Base-by-base conservation (phyloP, 1,139 yeast genomes). In the Saccharomyces hybrid region DNA sequence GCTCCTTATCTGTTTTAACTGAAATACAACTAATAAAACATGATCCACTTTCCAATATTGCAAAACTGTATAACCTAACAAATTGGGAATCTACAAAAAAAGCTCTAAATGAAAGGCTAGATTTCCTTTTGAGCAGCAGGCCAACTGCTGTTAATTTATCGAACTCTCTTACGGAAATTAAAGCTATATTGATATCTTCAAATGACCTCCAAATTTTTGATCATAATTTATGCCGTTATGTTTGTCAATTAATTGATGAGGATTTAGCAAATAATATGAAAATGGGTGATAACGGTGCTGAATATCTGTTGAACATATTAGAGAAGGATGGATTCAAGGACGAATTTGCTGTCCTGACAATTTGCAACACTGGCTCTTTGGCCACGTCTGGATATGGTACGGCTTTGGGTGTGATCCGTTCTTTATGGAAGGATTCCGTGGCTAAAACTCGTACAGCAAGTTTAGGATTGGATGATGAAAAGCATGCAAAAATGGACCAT, bases 311-410 rank as follows among this genome's bases (percentile, higher is more conserved):
- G 52, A 69, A 78, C 2, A 66, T 73, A 2, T 74, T 86, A 59
- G 65, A 68, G 26, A 59, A 68, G 2, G 83, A 84, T 58, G 73
- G 74, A 1, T 85, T 81, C 63, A 69, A 70, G 31, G 90, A 87
- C 6, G 82, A 85, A 0, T 84, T 90, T 66, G 81, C 95, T 1
- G 91, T 89, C 3, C 72, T 91, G 67, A 93, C 98, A 1, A 87
- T 91, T 55, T 86, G 93, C 66, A 86, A 86, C 68, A 86, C 93
- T 1, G 95, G 95, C 0, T 88, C 98, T 0, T 75, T 93, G 59
- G 99, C 99, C 1, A 93, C 98, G 2, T 89, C 98, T 2, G 98
- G 98, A 1, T 93, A 90, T 67, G 99, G 99, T 24, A 93, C 99
- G 6, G 98, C 98, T 0, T 77, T 93, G 48, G 98, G 98, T 16